These are phyloP conservation scores for Angomonas ambiguus DNA, from an alignment of 208 protist genomes.

Conservation along the genomic window DNA sequence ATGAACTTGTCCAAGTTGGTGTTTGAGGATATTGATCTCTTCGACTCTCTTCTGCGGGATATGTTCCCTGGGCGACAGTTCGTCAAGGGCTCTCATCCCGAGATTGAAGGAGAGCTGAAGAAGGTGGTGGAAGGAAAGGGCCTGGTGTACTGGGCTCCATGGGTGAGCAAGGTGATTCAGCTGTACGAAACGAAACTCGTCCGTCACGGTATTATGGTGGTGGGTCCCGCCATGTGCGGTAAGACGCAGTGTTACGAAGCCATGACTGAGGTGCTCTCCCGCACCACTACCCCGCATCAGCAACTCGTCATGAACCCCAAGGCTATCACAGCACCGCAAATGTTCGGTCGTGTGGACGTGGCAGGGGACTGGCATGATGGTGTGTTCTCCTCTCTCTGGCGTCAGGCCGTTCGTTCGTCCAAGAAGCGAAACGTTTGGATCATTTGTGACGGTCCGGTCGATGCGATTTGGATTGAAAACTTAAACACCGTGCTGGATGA, in stretches of 20 bases:
- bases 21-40: slow-evolving; percentile 96
- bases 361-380: slow-evolving; percentile 96
- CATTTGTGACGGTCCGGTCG: slow-evolving; percentile 97
- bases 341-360: slow-evolving; percentile 95
- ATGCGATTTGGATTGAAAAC: slow-evolving; percentile 99
- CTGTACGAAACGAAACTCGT: slow-evolving; percentile 95
- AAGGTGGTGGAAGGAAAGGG: slow-evolving; percentile 85
- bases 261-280: slow-evolving; percentile 85
- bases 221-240: slow-evolving; percentile 91
- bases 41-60: slow-evolving; percentile 94
- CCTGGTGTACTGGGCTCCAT: slow-evolving; percentile 78
- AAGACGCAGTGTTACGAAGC: slow-evolving; percentile 94
- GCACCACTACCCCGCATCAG: slow-evolving; percentile 84
- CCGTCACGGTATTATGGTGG: slow-evolving; percentile 95
- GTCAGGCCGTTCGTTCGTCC: slow-evolving; percentile 78
- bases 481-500: slow-evolving; percentile 99
- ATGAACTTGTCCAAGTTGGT: slow-evolving; percentile 98
- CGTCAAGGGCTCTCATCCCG: slow-evolving; percentile 88
- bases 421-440: slow-evolving; percentile 95
- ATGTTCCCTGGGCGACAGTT: slow-evolving; percentile 92
- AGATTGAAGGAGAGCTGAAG: slow-evolving; percentile 89
- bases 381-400: slow-evolving; percentile 92
- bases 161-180: slow-evolving; percentile 92
- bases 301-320: slow-evolving; percentile 94
- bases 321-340: slow-evolving; percentile 93